Evolutionary conservation across 768 basidiomycete genomes (phyloP).

Genomic region (Boletellus ananiceps): DNA sequence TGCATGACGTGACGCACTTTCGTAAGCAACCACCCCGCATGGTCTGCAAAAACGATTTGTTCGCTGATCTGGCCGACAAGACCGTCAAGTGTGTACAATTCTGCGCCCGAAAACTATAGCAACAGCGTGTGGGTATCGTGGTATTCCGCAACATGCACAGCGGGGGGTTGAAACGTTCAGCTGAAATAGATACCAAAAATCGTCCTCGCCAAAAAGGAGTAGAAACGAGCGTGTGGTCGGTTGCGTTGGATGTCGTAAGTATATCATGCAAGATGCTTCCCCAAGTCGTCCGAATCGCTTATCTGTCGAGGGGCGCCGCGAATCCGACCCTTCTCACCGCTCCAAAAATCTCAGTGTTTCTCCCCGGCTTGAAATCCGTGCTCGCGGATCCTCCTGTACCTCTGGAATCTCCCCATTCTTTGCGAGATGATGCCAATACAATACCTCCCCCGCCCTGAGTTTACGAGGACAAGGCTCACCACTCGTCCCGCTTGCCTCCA

Average conservation of each 20-base stretch:
- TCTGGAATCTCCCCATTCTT: constrained; percentile 70
- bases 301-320: constrained; percentile 12
- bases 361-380: constrained; percentile 28
- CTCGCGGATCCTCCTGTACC: constrained; percentile 57
- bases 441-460: constrained; percentile 54
- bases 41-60: too few species aligned
- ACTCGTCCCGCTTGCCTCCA: constrained; percentile 8
- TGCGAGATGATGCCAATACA: constrained; percentile 75
- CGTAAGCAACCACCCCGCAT: too few species aligned
- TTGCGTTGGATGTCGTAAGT: constrained; percentile 26
- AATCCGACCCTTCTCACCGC: constrained; percentile 23
- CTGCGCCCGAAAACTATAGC: constrained; percentile 24
- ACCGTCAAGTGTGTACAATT: constrained; percentile 21
- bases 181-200: constrained; percentile 29
- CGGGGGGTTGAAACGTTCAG: constrained; percentile 22
- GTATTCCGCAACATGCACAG: constrained; percentile 31
- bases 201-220: constrained; percentile 16
- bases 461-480: constrained; percentile 31
- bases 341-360: constrained; percentile 16
- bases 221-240: constrained; percentile 9
- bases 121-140: constrained; percentile 33
- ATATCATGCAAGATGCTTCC: constrained; percentile 18
- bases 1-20: too few species aligned
- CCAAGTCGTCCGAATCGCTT: constrained; percentile 5
- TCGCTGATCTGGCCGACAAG: constrained; percentile 6